Base-by-base conservation (phyloP, 106 monocot genomes). In the Iris macrosiphon region DNA sequence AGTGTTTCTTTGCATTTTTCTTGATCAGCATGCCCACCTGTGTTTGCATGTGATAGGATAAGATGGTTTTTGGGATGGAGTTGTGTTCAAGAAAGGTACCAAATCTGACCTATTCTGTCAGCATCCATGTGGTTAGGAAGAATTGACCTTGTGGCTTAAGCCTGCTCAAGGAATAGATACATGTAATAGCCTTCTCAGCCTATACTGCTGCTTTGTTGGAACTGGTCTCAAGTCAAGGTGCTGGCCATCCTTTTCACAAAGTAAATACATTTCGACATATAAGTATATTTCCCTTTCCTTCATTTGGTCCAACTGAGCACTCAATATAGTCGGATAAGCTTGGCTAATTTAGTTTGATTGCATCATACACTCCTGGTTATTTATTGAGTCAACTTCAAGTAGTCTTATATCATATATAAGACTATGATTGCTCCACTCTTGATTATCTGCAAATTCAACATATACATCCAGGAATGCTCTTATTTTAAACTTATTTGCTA, bases 171-270 rank as follows among this genome's bases (percentile, higher is more conserved):
- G 10, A 13, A 4, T 4, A 15, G 2, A 3, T 25, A 2, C 7
- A 3, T 29, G 2, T 59, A 44, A 10, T 28, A 8, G 23, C 10
- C 1, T 32, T 31, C 31, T 7, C 1, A 19, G 6, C 10, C 7
- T 35, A 35, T 35, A 6, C 7, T 48, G 13, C n/a, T 48, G 25
- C 48, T 48, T n/a, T n/a, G n/a, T 25, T 1, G 0, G 51, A 51
- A 29, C 51, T 30, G 51, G 32, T 52, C 31, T 52, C 6, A 32
- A 49, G 52, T 52, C 31, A 52, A 52, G 52, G 52, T 52, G 32
- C 13, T 19, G 23, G 23, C 52, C 17, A 6, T 10, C 31, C 16
- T 19, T 31, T 52, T 26, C 32, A 16, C 52, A 18, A 32, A 10
- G 31, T 31, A 51, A 51, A 3, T 31, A 18, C 52, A 52, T 52